Evolutionary conservation across 805 yeast genomes (phyloP).

Genomic region (Geotrichum ghanense): DNA sequence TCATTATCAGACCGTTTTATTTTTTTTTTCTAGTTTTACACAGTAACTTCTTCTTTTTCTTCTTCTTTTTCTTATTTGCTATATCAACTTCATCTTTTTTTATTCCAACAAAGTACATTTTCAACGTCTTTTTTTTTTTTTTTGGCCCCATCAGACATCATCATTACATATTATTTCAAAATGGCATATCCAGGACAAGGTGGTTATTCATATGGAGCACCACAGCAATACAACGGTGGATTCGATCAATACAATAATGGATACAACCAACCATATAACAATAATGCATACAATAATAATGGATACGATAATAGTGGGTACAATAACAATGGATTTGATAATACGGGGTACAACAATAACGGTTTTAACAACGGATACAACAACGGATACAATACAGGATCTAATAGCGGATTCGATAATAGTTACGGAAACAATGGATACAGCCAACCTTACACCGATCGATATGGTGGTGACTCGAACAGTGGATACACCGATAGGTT

Average conservation of each 20-base stretch:
- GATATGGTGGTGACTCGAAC: not conserved
- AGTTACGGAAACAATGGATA: not conserved
- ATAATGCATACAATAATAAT: not conserved
- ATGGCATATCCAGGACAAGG: slow-evolving; percentile 28
- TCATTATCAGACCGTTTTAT: too few relatives aligned
- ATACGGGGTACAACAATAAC: not conserved
- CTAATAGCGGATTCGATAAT: not conserved
- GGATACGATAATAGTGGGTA: too few relatives aligned
- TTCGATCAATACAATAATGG: not conserved
- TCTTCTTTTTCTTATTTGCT: too few relatives aligned
- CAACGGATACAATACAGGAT: not conserved
- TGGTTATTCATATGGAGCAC: slow-evolving; percentile 21
- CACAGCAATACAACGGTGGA: slow-evolving; percentile 4
- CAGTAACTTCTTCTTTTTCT: too few relatives aligned
- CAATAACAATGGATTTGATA: too few relatives aligned
- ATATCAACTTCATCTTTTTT: too few relatives aligned
- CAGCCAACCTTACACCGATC: not conserved
- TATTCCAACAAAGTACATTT: too few relatives aligned
- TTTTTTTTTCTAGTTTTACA: too few relatives aligned
- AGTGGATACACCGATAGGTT: too few relatives aligned
- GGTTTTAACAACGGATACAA: not conserved
- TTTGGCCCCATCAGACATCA: too few relatives aligned
- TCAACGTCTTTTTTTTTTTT: too few relatives aligned
- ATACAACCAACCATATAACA: not conserved
- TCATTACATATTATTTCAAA: too few relatives aligned